These are phyloP conservation scores for Eucalyptus marginata DNA, from an alignment of 345 rosid genomes.

Conservation along the genomic window DNA sequence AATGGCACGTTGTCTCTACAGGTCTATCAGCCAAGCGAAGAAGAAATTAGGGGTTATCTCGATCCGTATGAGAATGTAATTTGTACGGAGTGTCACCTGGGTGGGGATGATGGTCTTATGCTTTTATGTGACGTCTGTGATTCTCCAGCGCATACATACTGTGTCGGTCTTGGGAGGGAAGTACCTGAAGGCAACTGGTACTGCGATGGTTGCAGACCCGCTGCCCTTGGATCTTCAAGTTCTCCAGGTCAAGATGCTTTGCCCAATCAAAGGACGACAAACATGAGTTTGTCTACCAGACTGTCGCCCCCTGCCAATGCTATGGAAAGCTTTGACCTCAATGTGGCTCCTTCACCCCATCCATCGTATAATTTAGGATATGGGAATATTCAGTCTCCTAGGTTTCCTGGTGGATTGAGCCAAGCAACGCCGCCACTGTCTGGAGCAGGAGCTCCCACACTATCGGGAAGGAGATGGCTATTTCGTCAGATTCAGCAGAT, in stretches of 20 bases:
- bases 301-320: slow-evolving; percentile 27
- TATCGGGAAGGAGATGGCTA: slow-evolving; percentile 70
- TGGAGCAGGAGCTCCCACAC: slow-evolving; percentile 70
- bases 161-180: slow-evolving; percentile 90
- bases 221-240: slow-evolving; percentile 67
- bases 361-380: slow-evolving; percentile 23
- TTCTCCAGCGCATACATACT: slow-evolving; percentile 97
- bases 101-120: slow-evolving; percentile 98
- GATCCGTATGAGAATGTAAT: slow-evolving; percentile 91
- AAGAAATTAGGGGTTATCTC: slow-evolving; percentile 87
- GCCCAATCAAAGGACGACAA: slow-evolving; percentile 37
- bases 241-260: slow-evolving; percentile 37
- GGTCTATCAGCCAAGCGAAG: slow-evolving; percentile 98
- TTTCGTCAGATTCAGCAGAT: slow-evolving; percentile 78
- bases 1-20: slow-evolving; percentile 3
- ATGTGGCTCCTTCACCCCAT: slow-evolving; percentile 40
- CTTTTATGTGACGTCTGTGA: slow-evolving; percentile 94
- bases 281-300: slow-evolving; percentile 28
- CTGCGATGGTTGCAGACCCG: slow-evolving; percentile 88
- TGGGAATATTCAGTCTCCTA: slow-evolving; percentile 52
- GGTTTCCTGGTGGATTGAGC: slow-evolving; percentile 40
- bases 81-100: slow-evolving; percentile 91
- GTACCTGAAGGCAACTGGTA: slow-evolving; percentile 99
- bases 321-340: slow-evolving; percentile 39
- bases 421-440: slow-evolving; percentile 46